Conservation (phyloP, 257 asterid species). For the Solanum appendiculatum region DNA sequence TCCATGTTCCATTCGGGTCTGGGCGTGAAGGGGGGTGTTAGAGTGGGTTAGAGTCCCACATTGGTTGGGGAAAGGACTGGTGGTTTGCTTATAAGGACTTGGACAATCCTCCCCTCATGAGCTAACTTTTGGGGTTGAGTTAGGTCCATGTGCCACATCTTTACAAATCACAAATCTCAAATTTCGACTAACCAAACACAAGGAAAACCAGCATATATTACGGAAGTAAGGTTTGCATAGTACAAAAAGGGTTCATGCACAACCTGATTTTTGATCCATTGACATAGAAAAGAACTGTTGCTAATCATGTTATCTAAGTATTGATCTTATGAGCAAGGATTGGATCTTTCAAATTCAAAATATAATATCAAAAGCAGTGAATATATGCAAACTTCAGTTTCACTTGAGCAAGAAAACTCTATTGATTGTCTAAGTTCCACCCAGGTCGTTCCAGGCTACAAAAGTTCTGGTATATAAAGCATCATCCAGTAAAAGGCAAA, state of each 20-base stretch:
- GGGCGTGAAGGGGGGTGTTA: no score
- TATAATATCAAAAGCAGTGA: not conserved
- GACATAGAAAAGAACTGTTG: not conserved
- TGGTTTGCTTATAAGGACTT: no score
- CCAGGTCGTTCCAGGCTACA: not conserved
- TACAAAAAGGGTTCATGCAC: not conserved
- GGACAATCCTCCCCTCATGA: no score
- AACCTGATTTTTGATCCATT: not conserved
- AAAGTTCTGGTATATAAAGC: not conserved
- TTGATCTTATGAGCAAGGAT: not conserved
- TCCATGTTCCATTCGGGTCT: no score
- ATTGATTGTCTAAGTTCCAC: not conserved
- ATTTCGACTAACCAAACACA: not conserved
- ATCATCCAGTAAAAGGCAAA: not conserved
- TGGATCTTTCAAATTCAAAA: not conserved
- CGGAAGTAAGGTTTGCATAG: not conserved
- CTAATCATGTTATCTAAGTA: not conserved
- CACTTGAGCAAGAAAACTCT: not conserved
- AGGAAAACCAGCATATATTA: not conserved
- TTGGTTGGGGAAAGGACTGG: no score
- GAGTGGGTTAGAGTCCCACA: no score
- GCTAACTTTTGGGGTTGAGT: no score
- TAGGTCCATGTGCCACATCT: no score
- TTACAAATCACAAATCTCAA: not conserved
- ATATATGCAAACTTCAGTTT: not conserved